These are phyloP conservation scores for Ophiostoma novo-ulmi DNA, from an alignment of 2,329 filamentous ascomycete genomes.

Conservation along the genomic window DNA sequence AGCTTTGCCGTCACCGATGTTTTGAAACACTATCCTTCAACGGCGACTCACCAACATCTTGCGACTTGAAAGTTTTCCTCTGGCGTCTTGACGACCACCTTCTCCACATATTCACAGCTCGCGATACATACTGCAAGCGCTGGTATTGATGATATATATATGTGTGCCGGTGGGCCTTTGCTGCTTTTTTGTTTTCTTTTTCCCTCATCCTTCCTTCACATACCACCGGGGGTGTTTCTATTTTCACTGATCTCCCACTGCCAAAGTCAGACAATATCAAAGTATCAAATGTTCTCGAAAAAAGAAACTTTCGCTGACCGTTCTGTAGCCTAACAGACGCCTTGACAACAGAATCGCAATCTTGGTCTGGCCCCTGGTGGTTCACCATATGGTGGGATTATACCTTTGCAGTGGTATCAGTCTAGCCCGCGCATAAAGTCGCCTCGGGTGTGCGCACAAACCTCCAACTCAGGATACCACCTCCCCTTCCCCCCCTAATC, in stretches of 20 bases:
- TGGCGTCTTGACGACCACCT: neutral
- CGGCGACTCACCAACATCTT: neutral
- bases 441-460: slow-evolving; percentile 3
- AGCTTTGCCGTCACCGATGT: neutral
- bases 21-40: neutral
- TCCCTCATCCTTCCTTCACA: neutral
- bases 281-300: neutral
- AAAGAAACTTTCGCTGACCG: neutral
- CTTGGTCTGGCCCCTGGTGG: neutral
- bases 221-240: neutral
- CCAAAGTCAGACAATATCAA: neutral
- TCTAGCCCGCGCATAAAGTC: neutral
- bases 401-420: neutral
- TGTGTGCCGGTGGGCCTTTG: neutral
- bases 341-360: neutral
- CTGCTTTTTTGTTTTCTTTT: neutral
- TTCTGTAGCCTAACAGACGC: neutral
- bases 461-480: neutral
- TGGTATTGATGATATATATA: neutral
- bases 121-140: neutral
- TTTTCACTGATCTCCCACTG: neutral
- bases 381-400: neutral
- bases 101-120: neutral
- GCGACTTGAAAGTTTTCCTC: neutral
- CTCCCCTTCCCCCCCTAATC: neutral